Base-by-base conservation (phyloP, 768 basidiomycete species). In the Lentinula sp. region DNA sequence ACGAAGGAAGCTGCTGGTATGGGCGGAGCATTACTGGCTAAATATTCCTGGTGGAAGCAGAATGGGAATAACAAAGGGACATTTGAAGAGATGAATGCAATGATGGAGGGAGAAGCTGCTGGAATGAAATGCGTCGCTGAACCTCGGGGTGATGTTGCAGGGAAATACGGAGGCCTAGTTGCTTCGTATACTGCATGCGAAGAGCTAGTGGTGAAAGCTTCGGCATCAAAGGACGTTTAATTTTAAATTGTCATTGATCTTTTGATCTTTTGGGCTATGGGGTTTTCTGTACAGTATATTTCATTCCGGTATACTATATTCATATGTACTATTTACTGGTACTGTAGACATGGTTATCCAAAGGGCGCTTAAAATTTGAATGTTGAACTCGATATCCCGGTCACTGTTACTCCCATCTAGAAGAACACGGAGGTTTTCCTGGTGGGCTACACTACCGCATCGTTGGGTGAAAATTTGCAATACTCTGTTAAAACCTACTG, bases 1-100 rank as follows among this genome's bases (percentile, higher is more conserved):
- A 85, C 84, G 0, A 84, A 85, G 68, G 87, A 89, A 70, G 88
- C 85, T 28, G 88, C 87, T 8, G 86, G 80, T 7, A 83, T 84
- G 70, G 89, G 89, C 43, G 89, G 88, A 37, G 88, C 86, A 5
- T 70, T 88, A 32, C 75, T 91, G 57, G 89, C 88, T 5, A 85
- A 84, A 67, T 91, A 80, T 68, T 81, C 85, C 2, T 88, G 56
- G 34, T 62, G 61, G 56, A 51, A 42, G 40, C 45, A 60, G 18
- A 45, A 56, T 18, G 52, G 46, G 16, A 61, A 61, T 32, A 32
- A 28, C 16, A 45, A 45, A 15, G 82, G 82, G 16, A 76, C 81
- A 13, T 87, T 87, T 62, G 88, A 88, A 70, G 84, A 87, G 64
- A 86, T 88, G 85, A 80, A 69, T 57, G 71, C 70, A 35, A 62